phyloP scores from a whole-genome alignment of 2,329 filamentous ascomycete genomes.

The Fusarium cyanostomum region DNA sequence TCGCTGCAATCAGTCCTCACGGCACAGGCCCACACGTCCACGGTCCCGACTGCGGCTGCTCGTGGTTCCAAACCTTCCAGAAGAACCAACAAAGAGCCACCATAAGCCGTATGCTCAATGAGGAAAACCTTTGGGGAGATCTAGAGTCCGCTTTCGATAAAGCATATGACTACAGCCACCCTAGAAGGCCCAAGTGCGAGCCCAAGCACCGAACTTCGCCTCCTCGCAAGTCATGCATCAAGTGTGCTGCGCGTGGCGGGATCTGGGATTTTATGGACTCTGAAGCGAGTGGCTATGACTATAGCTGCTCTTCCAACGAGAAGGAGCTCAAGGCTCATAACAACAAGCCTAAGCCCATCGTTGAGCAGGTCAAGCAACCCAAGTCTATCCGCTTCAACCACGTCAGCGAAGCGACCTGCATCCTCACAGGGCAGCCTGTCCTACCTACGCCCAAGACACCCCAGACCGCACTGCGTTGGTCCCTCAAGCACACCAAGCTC shows the following conservation, averaged over 20 bases:
- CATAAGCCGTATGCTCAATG: not conserved
- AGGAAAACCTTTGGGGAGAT: not conserved
- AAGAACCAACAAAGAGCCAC: not conserved
- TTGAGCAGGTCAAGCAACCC: not conserved
- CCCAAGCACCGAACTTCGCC: not conserved
- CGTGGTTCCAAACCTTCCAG: not conserved
- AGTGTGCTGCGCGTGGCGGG: not conserved
- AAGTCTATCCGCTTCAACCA: not conserved
- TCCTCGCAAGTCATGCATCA: conserved; percentile 4
- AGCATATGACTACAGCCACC: not conserved
- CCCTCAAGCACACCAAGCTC: not conserved
- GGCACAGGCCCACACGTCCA: not conserved
- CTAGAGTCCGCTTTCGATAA: not conserved
- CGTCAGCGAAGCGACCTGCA: not conserved
- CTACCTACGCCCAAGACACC: not conserved
- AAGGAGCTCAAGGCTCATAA: not conserved
- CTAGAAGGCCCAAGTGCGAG: not conserved
- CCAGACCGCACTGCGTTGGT: not conserved
- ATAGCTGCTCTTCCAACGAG: not conserved
- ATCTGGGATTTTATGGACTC: not conserved
- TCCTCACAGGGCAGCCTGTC: not conserved
- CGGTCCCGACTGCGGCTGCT: not conserved
- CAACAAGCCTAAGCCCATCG: not conserved
- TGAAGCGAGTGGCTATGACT: not conserved
- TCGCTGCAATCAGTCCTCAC: not conserved